Conservation (phyloP, 371 early-diverging fungal species). For the Batkoa obscura region DNA sequence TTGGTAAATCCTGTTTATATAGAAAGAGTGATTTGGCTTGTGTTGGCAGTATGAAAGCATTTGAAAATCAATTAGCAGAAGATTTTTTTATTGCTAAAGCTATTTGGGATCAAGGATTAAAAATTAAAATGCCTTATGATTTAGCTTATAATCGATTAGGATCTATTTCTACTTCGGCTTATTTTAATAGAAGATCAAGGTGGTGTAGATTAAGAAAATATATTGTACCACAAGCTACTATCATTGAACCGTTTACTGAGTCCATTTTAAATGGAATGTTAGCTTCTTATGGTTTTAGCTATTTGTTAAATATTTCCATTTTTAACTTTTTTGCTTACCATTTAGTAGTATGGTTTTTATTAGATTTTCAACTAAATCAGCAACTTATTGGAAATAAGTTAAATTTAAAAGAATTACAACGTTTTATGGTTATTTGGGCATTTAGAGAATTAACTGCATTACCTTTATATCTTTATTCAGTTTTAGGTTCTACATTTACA, state of each 20-base stretch:
- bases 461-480: conserved; percentile 62
- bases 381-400: conserved; percentile 17
- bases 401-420: conserved; percentile 10
- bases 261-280: conserved; percentile 56
- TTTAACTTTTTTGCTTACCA: conserved; percentile 37
- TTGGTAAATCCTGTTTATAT: conserved; percentile 87
- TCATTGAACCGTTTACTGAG: conserved; percentile 81
- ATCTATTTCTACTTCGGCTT: conserved; percentile 41
- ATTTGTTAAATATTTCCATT: conserved; percentile 23
- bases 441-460: conserved; percentile 63
- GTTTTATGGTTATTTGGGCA: conserved; percentile 35
- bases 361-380: conserved; percentile 37
- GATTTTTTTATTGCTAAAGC: conserved; percentile 84
- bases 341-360: conserved; percentile 46
- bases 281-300: conserved; percentile 36
- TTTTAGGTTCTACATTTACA: conserved; percentile 53
- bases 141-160: conserved; percentile 69
- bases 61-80: conserved; percentile 80
- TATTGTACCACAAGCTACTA: conserved; percentile 64
- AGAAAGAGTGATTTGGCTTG: conserved; percentile 57
- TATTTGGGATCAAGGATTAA: conserved; percentile 55
- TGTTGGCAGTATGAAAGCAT: conserved; percentile 60
- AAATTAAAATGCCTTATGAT: conserved; percentile 74
- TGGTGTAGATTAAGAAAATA: conserved; percentile 89
- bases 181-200: conserved; percentile 61